These are phyloP conservation scores for Pascua sp. DNA, from an alignment of 1,284 basidiomycete species.

Conservation along the genomic window DNA sequence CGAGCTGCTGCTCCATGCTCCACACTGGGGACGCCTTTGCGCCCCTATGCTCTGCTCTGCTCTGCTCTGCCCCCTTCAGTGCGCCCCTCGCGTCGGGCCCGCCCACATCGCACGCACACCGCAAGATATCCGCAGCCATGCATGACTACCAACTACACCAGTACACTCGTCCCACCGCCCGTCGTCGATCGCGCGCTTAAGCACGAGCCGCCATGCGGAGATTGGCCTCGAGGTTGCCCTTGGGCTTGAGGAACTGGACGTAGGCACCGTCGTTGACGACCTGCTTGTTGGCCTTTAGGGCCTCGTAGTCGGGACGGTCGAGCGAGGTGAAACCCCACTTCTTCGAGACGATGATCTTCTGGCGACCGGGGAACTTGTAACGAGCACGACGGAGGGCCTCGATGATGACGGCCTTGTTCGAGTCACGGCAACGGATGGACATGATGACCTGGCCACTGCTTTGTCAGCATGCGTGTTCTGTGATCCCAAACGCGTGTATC, in stretches of 20 bases:
- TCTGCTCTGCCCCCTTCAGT: too few relatives aligned
- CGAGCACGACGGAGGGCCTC: constrained; percentile 96
- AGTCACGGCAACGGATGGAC: constrained; percentile 90
- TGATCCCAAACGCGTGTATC: not conserved
- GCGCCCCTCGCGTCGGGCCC: too few relatives aligned
- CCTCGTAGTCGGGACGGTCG: constrained; percentile 81
- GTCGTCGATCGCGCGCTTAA: constrained; percentile 29
- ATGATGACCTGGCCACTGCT: constrained; percentile 94
- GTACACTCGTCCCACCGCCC: constrained; percentile 16
- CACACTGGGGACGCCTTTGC: too few relatives aligned
- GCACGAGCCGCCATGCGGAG: constrained; percentile 77
- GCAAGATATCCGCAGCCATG: constrained; percentile 14
- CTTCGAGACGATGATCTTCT: constrained; percentile 97
- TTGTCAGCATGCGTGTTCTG: not conserved
- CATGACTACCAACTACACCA: constrained; percentile 17
- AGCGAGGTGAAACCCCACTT: constrained; percentile 99
- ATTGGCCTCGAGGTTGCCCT: constrained; percentile 79
- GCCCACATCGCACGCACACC: too few relatives aligned
- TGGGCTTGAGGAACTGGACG: constrained; percentile 79
- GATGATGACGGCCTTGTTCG: constrained; percentile 81
- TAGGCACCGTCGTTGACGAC: constrained; percentile 64
- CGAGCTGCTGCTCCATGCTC: too few relatives aligned
- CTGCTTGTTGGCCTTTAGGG: constrained; percentile 82
- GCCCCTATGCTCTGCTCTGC: too few relatives aligned
- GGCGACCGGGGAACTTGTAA: constrained; percentile 99